A percentile compares a stretch with the other conserved stretches of the same genome.
Conservation (phyloP, 2,329 filamentous ascomycete species). For the Penicillium frequentans region DNA sequence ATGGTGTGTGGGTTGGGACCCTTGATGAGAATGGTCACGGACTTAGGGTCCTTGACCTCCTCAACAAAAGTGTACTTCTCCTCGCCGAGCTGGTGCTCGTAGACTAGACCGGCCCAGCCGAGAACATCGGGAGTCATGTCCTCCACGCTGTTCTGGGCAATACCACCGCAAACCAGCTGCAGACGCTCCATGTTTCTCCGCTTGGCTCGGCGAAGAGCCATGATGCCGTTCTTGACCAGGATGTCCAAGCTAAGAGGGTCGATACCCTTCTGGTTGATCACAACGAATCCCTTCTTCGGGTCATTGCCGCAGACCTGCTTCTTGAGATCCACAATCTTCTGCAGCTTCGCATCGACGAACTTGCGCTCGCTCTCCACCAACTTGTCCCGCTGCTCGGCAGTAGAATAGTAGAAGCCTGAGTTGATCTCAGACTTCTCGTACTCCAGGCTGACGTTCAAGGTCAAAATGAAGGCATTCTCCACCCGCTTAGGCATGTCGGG, state of each 20-base stretch:
- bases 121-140: conserved; percentile 84
- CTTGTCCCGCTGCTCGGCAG: conserved; percentile 94
- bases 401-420: conserved; percentile 98
- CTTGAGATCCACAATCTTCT: conserved; percentile 97
- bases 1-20: conserved; percentile 97
- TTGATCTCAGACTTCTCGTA: conserved; percentile 99
- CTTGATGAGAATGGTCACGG: conserved; percentile 96
- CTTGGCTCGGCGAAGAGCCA: conserved; percentile 92
- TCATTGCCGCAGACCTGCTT: conserved; percentile 95
- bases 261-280: conserved; percentile 99
- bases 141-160: conserved; percentile 93
- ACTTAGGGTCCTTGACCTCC: conserved; percentile 98
- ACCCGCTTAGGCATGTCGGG: conserved; percentile 97
- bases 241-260: conserved; percentile 95
- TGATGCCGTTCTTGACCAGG: conserved; percentile 95
- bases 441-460: conserved; percentile 92
- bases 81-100: conserved; percentile 95
- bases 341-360: conserved; percentile 93
- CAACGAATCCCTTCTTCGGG: conserved; percentile 90
- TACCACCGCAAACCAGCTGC: conserved; percentile 89
- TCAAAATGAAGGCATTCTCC: conserved; percentile 93
- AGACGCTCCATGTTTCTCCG: conserved; percentile 98
- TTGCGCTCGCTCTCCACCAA: conserved; percentile 94
- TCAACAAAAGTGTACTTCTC: conserved; percentile 99
- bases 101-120: conserved; percentile 94